Evolutionary conservation across 2,329 filamentous ascomycete species (phyloP).

Genomic region (Elsinoe necatrix): DNA sequence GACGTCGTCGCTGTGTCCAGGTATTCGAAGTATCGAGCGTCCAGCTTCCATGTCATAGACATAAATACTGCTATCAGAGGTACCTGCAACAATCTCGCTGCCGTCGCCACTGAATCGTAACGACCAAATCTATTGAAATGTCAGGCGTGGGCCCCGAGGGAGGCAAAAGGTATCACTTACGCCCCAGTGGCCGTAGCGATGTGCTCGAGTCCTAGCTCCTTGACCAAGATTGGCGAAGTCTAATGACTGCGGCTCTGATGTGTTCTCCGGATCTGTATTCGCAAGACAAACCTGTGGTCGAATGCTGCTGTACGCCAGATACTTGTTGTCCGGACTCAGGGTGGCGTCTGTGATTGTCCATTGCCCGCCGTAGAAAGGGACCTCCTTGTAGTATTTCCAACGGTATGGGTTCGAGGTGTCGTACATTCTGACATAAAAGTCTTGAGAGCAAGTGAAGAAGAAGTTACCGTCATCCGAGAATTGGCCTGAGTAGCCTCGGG

Average conservation of each 20-base stretch:
- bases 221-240: conserved; percentile 54
- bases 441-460: conserved; percentile 85
- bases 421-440: conserved; percentile 94
- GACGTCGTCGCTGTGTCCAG: conserved; percentile 78
- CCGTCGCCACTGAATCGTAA: conserved; percentile 89
- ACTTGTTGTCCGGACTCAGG: conserved; percentile 82
- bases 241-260: conserved; percentile 69
- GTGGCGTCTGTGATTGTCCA: conserved; percentile 97
- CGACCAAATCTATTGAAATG: conserved; percentile 58
- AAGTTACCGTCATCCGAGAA: conserved; percentile 97
- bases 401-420: conserved; percentile 92
- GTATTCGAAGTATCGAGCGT: conserved; percentile 62
- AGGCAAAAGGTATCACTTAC: conserved; percentile 27
- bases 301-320: conserved; percentile 86
- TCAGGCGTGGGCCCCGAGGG: conserved; percentile 3
- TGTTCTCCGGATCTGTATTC: conserved; percentile 74
- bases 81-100: conserved; percentile 81
- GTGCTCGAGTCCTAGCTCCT: conserved; percentile 22
- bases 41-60: conserved; percentile 87
- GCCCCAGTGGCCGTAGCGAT: conserved; percentile 35
- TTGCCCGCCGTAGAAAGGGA: conserved; percentile 83
- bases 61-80: conserved; percentile 67
- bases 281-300: conserved; percentile 75
- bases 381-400: conserved; percentile 91
- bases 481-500: conserved; percentile 86